Base-by-base conservation (phyloP, 2,329 filamentous ascomycete genomes). In the Fusarium annulatum region DNA sequence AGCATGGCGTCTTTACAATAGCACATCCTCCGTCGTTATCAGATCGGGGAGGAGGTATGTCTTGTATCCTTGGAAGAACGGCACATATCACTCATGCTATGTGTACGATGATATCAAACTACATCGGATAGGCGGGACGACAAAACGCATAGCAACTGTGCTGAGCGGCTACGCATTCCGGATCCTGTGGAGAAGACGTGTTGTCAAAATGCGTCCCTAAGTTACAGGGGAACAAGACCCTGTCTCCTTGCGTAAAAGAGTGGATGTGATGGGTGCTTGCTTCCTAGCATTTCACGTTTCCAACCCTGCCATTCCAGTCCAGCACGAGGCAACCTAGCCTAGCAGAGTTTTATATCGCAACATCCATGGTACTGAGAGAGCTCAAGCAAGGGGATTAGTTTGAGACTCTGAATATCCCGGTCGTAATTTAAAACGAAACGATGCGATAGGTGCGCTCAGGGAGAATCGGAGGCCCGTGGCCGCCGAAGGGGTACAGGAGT, bases 11-110 rank as follows among this genome's bases (percentile, higher is more conserved):
- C 55, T 45, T 19, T n/a, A 36, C 41, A 36, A n/a, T 36, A 58
- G 48, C 41, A 42, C 46, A 36, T 19, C 41, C 46, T 65, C 45
- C 21, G 19, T 42, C 39, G 30, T 18, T 23, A 34, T 19, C 61
- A 28, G 28, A 45, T 36, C 38, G 57, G 36, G 41, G 39, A 55
- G 34, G 43, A 46, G 26, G n/a, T 49, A 49, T 66, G 60, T 51
- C 55, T 51, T 48, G 26, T 52, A 59, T 49, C 57, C 63, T 58
- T 34, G 33, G 28, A 43, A 34, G 19, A 33, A 49, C 46, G 12
- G 38, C 43, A 49, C 51, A 70, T 55, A 61, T 69, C 49, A 66
- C 61, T 45, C 57, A 63, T 67, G 67, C 68, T 70, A 71, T 68
- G 62, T 49, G 49, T 41, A 49, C 42, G 33, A 33, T 38, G 30